Conservation (phyloP, 139 green algal species). For the Closterium sp. region DNA sequence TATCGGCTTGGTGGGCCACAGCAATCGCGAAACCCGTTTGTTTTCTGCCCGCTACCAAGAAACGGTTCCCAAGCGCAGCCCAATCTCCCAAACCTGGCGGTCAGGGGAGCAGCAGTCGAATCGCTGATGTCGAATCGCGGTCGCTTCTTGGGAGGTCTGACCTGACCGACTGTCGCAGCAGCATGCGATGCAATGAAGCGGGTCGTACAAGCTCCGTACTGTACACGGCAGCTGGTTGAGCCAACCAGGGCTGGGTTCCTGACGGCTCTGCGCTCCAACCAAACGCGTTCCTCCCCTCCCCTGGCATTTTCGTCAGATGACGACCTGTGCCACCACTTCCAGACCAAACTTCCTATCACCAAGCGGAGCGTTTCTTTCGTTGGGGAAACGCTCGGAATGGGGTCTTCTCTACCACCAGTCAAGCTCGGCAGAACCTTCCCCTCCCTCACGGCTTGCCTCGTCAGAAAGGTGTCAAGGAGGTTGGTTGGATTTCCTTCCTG, state of each 20-base stretch:
- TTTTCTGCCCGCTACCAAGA: not conserved
- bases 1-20: not conserved
- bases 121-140: not conserved
- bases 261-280: not conserved
- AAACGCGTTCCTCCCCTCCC: not conserved
- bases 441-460: too few relatives aligned
- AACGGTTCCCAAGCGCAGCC: not conserved
- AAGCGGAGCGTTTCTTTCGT: not conserved
- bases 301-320: not conserved
- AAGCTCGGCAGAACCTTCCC: not conserved
- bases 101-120: not conserved
- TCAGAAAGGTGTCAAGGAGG: not conserved
- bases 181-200: not conserved
- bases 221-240: not conserved
- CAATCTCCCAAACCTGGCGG: not conserved
- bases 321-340: not conserved
- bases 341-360: not conserved
- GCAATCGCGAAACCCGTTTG: not conserved
- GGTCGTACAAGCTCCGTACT: not conserved
- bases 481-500: not conserved
- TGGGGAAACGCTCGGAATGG: not conserved
- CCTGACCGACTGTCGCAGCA: not conserved
- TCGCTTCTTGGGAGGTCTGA: not conserved
- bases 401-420: too few relatives aligned
- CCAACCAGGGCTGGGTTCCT: not conserved